These are phyloP conservation scores for Apiospora phragmitis DNA, from an alignment of 2,329 filamentous ascomycete species.

Conservation along the genomic window DNA sequence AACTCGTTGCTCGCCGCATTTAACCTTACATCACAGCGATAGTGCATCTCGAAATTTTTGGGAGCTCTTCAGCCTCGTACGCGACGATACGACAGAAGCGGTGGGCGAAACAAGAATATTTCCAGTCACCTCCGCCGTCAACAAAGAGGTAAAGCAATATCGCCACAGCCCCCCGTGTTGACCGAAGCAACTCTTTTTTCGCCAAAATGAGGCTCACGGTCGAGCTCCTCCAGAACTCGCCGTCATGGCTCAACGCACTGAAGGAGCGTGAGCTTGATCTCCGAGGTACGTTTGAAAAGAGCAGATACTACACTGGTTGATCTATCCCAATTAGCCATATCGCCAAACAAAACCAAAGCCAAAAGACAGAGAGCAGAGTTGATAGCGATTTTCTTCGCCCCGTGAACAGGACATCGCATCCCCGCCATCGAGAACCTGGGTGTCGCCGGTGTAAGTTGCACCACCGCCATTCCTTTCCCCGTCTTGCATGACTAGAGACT, in stretches of 20 bases:
- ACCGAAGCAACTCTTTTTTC: constrained; percentile 13
- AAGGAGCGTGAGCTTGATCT: constrained; percentile 99
- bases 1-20: not conserved
- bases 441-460: constrained; percentile 75
- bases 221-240: constrained; percentile 90
- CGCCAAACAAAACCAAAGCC: constrained; percentile 16
- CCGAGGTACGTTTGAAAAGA: constrained; percentile 96
- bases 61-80: not conserved
- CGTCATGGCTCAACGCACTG: constrained; percentile 97
- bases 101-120: not conserved
- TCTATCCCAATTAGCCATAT: constrained; percentile 27
- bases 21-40: not conserved
- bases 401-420: constrained; percentile 89
- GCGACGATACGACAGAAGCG: not conserved
- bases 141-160: not conserved
- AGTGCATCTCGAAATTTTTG: constrained; percentile 7
- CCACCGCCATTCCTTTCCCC: constrained; percentile 11
- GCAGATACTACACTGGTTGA: constrained; percentile 85
- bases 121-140: not conserved
- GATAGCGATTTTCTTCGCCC: constrained; percentile 65
- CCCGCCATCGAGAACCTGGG: constrained; percentile 96
- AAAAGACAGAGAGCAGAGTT: constrained; percentile 66
- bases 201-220: constrained; percentile 84
- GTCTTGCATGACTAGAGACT: not conserved
- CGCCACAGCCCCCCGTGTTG: not conserved